Conservation (phyloP, 139 green algal genomes). For the Chlorella vulgaris region DNA sequence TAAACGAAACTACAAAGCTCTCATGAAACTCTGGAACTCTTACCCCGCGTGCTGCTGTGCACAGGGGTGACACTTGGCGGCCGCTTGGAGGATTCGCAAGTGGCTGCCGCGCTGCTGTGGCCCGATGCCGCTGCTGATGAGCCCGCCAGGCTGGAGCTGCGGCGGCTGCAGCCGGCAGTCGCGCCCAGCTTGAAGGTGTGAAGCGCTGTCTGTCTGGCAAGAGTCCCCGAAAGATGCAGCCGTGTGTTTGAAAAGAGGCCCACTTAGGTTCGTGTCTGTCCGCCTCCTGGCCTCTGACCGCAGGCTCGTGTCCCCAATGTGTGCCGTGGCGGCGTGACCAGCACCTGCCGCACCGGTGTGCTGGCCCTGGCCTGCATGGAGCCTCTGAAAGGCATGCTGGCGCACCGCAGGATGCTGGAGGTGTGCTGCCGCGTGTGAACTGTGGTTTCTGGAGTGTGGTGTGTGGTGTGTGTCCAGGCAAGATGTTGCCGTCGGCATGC, state of each 20-base stretch:
- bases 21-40: too few relatives aligned
- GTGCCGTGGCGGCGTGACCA: constrained; percentile 26
- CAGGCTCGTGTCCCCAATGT: constrained; percentile 24
- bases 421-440: too few relatives aligned
- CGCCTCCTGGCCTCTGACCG: not conserved
- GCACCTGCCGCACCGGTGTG: constrained; percentile 18
- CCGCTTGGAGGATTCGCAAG: constrained; percentile 8
- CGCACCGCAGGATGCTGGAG: not conserved
- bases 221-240: too few relatives aligned
- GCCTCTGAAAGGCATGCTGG: constrained; percentile 24
- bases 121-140: not conserved
- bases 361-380: constrained; percentile 19
- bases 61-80: constrained; percentile 19
- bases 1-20: too few relatives aligned
- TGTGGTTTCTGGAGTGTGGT: too few relatives aligned
- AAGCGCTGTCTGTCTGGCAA: too few relatives aligned
- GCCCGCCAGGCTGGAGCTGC: constrained; percentile 1
- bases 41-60: too few relatives aligned
- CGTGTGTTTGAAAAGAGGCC: not conserved
- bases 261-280: not conserved
- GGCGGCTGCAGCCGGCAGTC: not conserved
- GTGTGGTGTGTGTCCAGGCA: not conserved
- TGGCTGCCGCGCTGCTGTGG: constrained; percentile 19
- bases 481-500: not conserved
- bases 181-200: constrained; percentile 4